phyloP scores from a whole-genome alignment of 106 monocot genomes.

The Vanilla planifolia region DNA sequence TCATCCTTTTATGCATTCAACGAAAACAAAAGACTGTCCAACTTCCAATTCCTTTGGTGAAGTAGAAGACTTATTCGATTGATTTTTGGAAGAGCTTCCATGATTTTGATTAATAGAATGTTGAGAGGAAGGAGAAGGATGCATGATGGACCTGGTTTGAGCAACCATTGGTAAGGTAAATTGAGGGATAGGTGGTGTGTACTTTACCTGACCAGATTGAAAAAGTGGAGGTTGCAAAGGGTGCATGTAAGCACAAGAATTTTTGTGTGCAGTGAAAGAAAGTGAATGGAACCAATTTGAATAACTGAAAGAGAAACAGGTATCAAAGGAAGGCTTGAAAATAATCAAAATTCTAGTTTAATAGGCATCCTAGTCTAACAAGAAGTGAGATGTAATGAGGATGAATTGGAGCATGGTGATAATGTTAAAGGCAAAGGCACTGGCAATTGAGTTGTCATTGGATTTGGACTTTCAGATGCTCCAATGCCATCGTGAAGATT shows the following conservation, averaged over 20 bases:
- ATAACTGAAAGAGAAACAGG: conserved; percentile 89
- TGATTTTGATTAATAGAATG: conserved; percentile 34
- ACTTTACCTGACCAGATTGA: conserved; percentile 75
- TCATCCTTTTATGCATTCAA: conserved; percentile 20
- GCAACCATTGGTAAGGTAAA: conserved; percentile 43
- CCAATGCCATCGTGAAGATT: conserved; percentile 5
- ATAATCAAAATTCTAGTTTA: conserved; percentile 85
- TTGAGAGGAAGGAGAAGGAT: conserved; percentile 28
- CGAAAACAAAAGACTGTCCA: conserved; percentile 7
- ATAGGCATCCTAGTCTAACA: conserved; percentile 42
- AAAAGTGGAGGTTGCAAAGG: conserved; percentile 53
- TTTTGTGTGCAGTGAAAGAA: conserved; percentile 55
- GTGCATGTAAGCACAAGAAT: conserved; percentile 47
- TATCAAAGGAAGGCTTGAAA: conserved; percentile 87
- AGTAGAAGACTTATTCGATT: conserved; percentile 21
- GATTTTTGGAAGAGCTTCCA: conserved; percentile 23
- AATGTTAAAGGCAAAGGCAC: conserved; percentile 17
- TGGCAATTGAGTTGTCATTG: conserved; percentile 5
- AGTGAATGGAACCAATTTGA: conserved; percentile 98
- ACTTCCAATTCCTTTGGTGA: conserved; percentile 17
- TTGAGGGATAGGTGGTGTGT: conserved; percentile 47
- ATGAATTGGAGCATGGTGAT: conserved; percentile 16
- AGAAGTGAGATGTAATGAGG: conserved; percentile 24
- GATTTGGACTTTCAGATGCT: conserved; percentile 11
- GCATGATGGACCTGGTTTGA: conserved; percentile 42